phyloP scores from a whole-genome alignment of 73 alveolate genomes.

The Paramecium sexaurelia region DNA sequence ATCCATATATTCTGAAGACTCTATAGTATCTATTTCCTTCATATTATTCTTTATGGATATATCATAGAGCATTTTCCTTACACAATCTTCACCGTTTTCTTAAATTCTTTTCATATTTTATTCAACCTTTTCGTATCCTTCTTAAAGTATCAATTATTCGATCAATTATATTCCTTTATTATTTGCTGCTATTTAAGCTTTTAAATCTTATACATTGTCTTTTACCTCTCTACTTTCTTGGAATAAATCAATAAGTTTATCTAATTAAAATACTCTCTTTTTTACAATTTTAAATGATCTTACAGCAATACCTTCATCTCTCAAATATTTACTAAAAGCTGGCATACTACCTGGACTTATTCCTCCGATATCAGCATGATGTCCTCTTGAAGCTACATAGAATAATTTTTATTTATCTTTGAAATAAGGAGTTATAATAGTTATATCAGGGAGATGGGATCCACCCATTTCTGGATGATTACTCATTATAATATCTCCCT shows the following conservation, averaged over 20 bases:
- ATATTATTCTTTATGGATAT: slow-evolving; percentile 66
- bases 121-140: slow-evolving; percentile 75
- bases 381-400: slow-evolving; percentile 91
- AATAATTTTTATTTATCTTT: slow-evolving; percentile 76
- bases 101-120: slow-evolving; percentile 88
- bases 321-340: slow-evolving; percentile 73
- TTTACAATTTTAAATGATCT: slow-evolving; percentile 63
- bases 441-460: slow-evolving; percentile 93
- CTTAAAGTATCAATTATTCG: slow-evolving; percentile 74
- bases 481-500: slow-evolving; percentile 83
- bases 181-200: slow-evolving; percentile 92
- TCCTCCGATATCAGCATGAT: slow-evolving; percentile 97
- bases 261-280: slow-evolving; percentile 77
- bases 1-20: slow-evolving; percentile 79
- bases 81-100: slow-evolving; percentile 82
- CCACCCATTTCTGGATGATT: slow-evolving; percentile 95
- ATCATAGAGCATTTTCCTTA: slow-evolving; percentile 77
- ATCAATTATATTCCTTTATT: slow-evolving; percentile 84
- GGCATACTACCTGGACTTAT: slow-evolving; percentile 95
- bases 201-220: slow-evolving; percentile 82
- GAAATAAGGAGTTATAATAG: slow-evolving; percentile 91
- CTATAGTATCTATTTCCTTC: slow-evolving; percentile 70
- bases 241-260: slow-evolving; percentile 69
- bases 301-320: slow-evolving; percentile 31
- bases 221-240: slow-evolving; percentile 76